phyloP scores from a whole-genome alignment of 2,329 filamentous ascomycete species.

The Emmonsia crescens region DNA sequence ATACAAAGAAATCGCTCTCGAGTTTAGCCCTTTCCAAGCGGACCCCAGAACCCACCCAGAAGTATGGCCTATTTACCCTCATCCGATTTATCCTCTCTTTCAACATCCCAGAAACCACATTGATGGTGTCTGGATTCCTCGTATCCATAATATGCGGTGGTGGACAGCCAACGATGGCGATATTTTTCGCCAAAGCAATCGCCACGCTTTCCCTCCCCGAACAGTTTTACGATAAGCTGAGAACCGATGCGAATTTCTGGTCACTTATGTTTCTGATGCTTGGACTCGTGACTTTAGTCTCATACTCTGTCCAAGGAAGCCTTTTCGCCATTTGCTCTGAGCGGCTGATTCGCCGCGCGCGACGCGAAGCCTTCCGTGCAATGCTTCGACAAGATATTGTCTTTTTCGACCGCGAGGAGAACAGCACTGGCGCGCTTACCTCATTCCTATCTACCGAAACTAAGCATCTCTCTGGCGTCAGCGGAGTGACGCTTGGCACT shows the following conservation, averaged over 20 bases:
- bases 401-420: constrained; percentile 84
- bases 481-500: constrained; percentile 77
- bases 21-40: constrained; percentile 56
- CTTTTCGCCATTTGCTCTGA: constrained; percentile 81
- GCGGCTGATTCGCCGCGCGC: constrained; percentile 68
- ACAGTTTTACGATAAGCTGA: constrained; percentile 45
- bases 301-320: constrained; percentile 57
- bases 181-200: constrained; percentile 87
- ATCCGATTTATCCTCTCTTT: constrained; percentile 71
- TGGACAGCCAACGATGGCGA: constrained; percentile 63
- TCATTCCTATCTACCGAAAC: constrained; percentile 84
- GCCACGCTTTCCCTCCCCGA: constrained; percentile 53
- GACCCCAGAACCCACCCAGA: constrained; percentile 38
- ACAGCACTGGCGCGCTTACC: constrained; percentile 78
- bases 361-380: constrained; percentile 70
- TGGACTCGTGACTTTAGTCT: constrained; percentile 59
- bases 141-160: constrained; percentile 69
- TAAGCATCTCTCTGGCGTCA: constrained; percentile 77
- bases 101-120: constrained; percentile 59
- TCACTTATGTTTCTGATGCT: constrained; percentile 80
- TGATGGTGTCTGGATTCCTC: constrained; percentile 63
- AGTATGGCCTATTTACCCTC: constrained; percentile 63
- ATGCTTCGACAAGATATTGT: constrained; percentile 87
- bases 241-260: constrained; percentile 72
- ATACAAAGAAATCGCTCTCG: constrained; percentile 49